A percentile compares a stretch with the other conserved stretches of the same genome.
These are phyloP conservation scores for Westerdykella sp. DNA, from an alignment of 2,329 filamentous ascomycete genomes.

Conservation along the genomic window DNA sequence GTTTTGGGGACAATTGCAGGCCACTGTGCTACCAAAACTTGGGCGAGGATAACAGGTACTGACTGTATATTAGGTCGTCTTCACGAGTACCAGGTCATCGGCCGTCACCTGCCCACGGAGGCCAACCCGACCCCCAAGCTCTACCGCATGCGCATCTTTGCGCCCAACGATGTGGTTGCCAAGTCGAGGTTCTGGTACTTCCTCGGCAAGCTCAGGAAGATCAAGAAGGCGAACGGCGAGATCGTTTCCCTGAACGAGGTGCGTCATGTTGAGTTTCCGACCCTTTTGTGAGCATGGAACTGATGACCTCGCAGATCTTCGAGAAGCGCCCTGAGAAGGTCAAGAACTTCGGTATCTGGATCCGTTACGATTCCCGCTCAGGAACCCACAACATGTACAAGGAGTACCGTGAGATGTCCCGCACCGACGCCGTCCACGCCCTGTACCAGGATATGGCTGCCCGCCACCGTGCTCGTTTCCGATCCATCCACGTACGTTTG, in stretches of 20 bases:
- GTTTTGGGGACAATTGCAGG: constrained; percentile 27
- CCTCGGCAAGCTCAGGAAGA: constrained; percentile 96
- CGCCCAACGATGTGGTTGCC: constrained; percentile 93
- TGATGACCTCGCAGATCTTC: constrained; percentile 62
- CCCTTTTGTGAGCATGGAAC: not conserved
- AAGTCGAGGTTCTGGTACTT: constrained; percentile 99
- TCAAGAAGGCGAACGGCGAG: constrained; percentile 99
- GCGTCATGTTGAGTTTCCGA: constrained; percentile 41
- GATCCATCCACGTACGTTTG: constrained; percentile 86
- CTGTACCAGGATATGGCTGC: constrained; percentile 99
- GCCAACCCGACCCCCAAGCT: constrained; percentile 94
- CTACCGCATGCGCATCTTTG: constrained; percentile 99
- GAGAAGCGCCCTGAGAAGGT: constrained; percentile 99
- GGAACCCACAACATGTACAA: constrained; percentile 99
- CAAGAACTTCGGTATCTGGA: constrained; percentile 99
- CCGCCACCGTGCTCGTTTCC: constrained; percentile 95
- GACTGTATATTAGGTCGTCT: constrained; percentile 73
- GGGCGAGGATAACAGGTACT: constrained; percentile 13
- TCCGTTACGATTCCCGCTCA: constrained; percentile 99
- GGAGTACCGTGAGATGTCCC: constrained; percentile 99
- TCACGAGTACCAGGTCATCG: constrained; percentile 99
- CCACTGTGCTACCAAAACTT: constrained; percentile 1
- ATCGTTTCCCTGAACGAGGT: constrained; percentile 96
- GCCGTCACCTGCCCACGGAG: constrained; percentile 97
- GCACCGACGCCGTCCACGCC: constrained; percentile 89